These are phyloP conservation scores for Solanum pennellii DNA, from an alignment of 257 asterid species.

Conservation along the genomic window DNA sequence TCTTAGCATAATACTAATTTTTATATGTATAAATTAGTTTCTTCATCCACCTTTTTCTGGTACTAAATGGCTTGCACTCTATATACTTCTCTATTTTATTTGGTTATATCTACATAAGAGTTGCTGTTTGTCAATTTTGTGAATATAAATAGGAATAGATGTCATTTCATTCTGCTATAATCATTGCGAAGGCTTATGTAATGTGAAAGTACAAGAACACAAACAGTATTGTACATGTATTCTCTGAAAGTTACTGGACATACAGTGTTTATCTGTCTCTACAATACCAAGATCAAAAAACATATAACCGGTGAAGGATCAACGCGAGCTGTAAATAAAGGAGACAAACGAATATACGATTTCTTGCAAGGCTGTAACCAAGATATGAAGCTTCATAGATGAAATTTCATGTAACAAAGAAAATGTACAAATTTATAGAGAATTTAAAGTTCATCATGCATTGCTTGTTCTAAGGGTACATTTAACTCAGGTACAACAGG, in stretches of 20 bases:
- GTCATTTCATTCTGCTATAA: background rate
- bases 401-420: background rate
- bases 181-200: background rate
- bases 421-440: background rate
- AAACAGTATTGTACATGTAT: background rate
- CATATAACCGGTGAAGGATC: background rate
- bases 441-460: slow-evolving; percentile 79
- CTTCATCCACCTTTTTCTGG: background rate
- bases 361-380: background rate
- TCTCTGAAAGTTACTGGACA: background rate
- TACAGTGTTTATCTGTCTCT: background rate
- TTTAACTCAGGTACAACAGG: slow-evolving; percentile 26
- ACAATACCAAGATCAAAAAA: background rate
- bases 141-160: background rate
- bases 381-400: background rate
- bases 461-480: slow-evolving; percentile 40
- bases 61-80: background rate
- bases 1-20: slow-evolving; percentile 35
- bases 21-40: background rate
- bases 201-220: background rate
- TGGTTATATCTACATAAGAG: background rate
- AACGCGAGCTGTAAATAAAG: background rate
- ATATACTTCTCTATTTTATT: background rate
- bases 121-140: background rate
- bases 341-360: background rate